Evolutionary conservation across 495 filamentous ascomycete species (phyloP).

Genomic region (Penicillium cosmopolitanum): DNA sequence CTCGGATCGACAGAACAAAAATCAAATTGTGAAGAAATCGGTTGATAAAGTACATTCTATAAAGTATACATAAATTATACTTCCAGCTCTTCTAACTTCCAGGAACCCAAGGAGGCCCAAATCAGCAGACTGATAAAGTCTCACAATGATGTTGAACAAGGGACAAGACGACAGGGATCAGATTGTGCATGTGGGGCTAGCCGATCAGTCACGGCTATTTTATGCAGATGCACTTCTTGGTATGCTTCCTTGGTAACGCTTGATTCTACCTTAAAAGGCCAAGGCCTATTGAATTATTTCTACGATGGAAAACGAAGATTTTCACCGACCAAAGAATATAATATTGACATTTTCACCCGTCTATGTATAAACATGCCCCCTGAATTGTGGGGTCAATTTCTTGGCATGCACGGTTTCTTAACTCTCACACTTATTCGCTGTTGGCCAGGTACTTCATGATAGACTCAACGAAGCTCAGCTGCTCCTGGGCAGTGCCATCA

Average conservation of each 20-base stretch:
- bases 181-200: constrained; percentile 7
- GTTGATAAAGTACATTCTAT: too few relatives aligned
- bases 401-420: background rate
- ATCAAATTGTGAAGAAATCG: too few relatives aligned
- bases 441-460: constrained; percentile 30
- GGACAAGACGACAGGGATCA: constrained; percentile 4
- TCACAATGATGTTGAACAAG: background rate
- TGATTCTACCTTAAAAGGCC: background rate
- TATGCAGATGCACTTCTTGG: background rate
- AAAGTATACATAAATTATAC: too few relatives aligned
- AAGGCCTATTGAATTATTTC: background rate
- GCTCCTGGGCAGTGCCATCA: constrained; percentile 32
- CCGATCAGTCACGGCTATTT: background rate
- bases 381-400: background rate
- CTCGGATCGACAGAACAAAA: too few relatives aligned
- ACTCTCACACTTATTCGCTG: constrained; percentile 10
- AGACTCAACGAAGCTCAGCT: constrained; percentile 29
- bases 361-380: background rate
- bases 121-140: background rate
- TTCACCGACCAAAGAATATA: background rate
- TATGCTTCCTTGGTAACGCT: constrained; percentile 2
- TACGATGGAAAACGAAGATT: background rate
- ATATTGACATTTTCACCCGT: background rate
- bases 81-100: too few relatives aligned
- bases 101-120: too few relatives aligned